Evolutionary conservation across 495 filamentous ascomycete genomes (phyloP).

Genomic region (Hypomontagnella monticulosa): DNA sequence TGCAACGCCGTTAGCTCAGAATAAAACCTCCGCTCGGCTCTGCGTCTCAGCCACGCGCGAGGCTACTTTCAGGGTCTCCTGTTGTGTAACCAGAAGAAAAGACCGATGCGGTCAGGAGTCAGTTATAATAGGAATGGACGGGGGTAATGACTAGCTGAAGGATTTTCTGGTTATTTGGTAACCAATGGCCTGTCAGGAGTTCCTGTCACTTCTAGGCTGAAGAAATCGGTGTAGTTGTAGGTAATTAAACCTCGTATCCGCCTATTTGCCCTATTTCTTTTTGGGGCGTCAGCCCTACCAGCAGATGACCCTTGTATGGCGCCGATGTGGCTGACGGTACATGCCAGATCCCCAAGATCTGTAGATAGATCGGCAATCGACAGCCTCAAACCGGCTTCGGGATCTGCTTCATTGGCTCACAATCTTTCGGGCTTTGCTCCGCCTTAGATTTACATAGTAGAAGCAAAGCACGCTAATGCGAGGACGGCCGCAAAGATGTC

Average conservation of each 20-base stretch:
- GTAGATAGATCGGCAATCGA: slow-evolving; percentile 38
- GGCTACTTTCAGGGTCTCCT: no score
- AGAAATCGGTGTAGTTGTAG: background rate
- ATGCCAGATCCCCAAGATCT: slow-evolving; percentile 29
- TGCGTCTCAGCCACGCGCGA: no score
- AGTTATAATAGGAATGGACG: no score
- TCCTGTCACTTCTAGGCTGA: background rate
- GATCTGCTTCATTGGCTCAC: slow-evolving; percentile 30
- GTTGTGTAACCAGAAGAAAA: no score
- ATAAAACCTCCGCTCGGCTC: no score
- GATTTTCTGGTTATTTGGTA: no score
- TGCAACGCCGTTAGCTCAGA: no score
- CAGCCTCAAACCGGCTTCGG: slow-evolving; percentile 21
- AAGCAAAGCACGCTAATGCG: slow-evolving; percentile 28
- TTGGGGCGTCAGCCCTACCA: slow-evolving; percentile 33
- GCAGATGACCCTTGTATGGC: slow-evolving; percentile 6
- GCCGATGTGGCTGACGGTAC: slow-evolving; percentile 1
- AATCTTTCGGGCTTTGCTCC: slow-evolving; percentile 9
- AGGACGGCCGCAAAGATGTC: slow-evolving; percentile 29
- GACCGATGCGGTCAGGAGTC: no score
- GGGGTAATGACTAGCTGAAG: no score
- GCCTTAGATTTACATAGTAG: background rate
- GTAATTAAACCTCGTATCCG: background rate
- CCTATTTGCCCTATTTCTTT: slow-evolving; percentile 5
- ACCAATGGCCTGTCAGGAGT: background rate